phyloP scores from a whole-genome alignment of 176 grass and related monocot species.

The Bothriochloa decipiens region DNA sequence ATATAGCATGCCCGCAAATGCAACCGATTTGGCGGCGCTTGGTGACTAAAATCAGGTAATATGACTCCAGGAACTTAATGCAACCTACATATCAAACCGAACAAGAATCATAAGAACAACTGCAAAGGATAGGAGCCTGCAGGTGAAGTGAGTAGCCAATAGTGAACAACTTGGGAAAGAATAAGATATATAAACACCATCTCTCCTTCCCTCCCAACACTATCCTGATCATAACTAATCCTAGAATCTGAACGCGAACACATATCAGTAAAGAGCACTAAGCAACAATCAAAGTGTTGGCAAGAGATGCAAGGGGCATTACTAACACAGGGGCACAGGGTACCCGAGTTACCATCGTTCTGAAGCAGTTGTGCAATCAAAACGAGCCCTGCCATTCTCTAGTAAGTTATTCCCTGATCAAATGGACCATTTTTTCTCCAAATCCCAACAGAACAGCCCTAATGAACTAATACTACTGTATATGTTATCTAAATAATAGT shows the following conservation, averaged over 20 bases:
- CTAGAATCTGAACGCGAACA: background rate
- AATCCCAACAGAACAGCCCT: background rate
- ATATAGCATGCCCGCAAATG: conserved; percentile 90
- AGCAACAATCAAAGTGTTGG: background rate
- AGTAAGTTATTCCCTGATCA: background rate
- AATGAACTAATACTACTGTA: background rate
- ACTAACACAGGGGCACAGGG: background rate
- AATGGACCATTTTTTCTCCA: too few relatives aligned
- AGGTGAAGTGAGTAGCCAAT: background rate
- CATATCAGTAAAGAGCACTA: background rate
- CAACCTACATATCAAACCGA: conserved; percentile 56
- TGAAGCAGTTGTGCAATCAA: background rate
- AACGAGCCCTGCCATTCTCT: background rate
- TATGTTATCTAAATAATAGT: background rate
- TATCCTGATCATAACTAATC: background rate
- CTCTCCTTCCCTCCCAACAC: background rate
- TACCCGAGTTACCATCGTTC: background rate
- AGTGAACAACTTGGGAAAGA: background rate
- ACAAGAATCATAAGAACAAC: conserved; percentile 14
- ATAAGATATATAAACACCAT: background rate
- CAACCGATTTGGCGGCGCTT: conserved; percentile 85
- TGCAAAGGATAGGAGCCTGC: background rate
- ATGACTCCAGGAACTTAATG: conserved; percentile 95
- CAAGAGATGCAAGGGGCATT: background rate
- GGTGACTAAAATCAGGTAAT: conserved; percentile 94